These are phyloP conservation scores for Mycena amicta DNA, from an alignment of 768 basidiomycete genomes.

Conservation along the genomic window DNA sequence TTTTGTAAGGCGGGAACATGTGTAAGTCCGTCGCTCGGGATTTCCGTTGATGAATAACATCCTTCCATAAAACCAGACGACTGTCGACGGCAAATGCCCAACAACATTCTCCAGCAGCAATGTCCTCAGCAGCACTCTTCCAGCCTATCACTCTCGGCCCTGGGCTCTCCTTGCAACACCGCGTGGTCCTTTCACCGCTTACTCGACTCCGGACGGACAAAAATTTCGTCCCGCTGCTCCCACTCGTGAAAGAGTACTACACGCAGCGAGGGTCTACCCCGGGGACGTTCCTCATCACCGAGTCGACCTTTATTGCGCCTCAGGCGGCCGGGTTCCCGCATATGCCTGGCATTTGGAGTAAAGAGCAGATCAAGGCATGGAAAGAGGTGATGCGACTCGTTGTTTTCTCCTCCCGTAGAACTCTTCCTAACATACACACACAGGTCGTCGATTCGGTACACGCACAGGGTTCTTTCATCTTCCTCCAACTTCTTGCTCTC, in stretches of 20 bases:
- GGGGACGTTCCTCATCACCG: slow-evolving; percentile 42
- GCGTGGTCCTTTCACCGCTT: slow-evolving; percentile 39
- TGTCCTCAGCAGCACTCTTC: slow-evolving; percentile 4
- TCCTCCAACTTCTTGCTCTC: slow-evolving; percentile 49
- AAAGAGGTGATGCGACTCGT: slow-evolving; percentile 30
- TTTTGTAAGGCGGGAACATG: too few species aligned
- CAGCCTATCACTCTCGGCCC: slow-evolving; percentile 6
- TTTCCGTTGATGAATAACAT: too few species aligned
- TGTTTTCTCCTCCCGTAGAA: neutral
- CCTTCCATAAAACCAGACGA: too few species aligned
- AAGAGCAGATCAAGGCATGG: slow-evolving; percentile 48
- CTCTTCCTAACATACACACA: neutral
- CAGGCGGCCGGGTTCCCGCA: slow-evolving; percentile 28
- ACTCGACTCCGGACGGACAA: slow-evolving; percentile 34
- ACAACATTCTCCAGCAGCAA: too few species aligned
- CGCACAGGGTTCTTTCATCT: slow-evolving; percentile 46
- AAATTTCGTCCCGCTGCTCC: slow-evolving; percentile 28
- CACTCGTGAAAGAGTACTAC: slow-evolving; percentile 33
- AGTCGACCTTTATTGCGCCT: slow-evolving; percentile 40
- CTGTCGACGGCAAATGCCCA: too few species aligned
- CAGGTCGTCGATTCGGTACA: slow-evolving; percentile 52
- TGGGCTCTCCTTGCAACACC: slow-evolving; percentile 24
- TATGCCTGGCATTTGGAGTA: slow-evolving; percentile 46
- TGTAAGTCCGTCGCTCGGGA: too few species aligned
- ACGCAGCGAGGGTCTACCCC: slow-evolving; percentile 31